Base-by-base conservation (phyloP, 2,329 filamentous ascomycete genomes). In the Aspergillus unguis region DNA sequence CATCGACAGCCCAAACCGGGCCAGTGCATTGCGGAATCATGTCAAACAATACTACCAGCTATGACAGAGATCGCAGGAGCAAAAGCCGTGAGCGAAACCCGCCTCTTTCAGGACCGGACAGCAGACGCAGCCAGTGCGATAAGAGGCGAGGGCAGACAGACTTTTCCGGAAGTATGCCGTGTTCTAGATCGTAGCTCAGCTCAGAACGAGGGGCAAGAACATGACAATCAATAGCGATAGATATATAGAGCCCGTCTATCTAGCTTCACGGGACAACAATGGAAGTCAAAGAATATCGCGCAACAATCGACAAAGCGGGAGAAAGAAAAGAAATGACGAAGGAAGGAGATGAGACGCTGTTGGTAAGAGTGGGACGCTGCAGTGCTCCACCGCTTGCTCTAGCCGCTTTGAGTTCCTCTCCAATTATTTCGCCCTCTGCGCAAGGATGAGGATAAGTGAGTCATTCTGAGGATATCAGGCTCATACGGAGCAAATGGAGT, bases 1-100 rank as follows among this genome's bases (percentile, higher is more conserved):
- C 84, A 68, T 86, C 84, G 56, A 73, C 68, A 59, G 75, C 73
- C 84, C 84, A 86, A 58, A 83, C 66, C 33, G 81, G 79, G 65
- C 77, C 76, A 65, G 75, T 73, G 70, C 84, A 86, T 61, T 75
- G 75, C 60, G 76, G 78, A 58, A 81, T 77, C 82, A 82, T 83
- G 52, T 48, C 63, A 50, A 52, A 55, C 35, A 44, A 25, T 43
- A 40, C 17, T 17, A 17, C 17, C 42, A 27, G 48, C 17, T 44
- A 51, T 8, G 36, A 31, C 37, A 50, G 46, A 46, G 29, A 32
- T 26, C 37, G 50, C 26, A 35, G 31, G 26, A 36, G 44, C 48
- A 31, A 55, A 17, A 53, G 52, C 29, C 41, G 35, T 42, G 11
- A 27, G 35, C 41, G 50, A 40, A 55, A 56, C 55, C 43, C 57